Conservation (phyloP, 2,329 filamentous ascomycete genomes). For the Verticillium klebahnii region DNA sequence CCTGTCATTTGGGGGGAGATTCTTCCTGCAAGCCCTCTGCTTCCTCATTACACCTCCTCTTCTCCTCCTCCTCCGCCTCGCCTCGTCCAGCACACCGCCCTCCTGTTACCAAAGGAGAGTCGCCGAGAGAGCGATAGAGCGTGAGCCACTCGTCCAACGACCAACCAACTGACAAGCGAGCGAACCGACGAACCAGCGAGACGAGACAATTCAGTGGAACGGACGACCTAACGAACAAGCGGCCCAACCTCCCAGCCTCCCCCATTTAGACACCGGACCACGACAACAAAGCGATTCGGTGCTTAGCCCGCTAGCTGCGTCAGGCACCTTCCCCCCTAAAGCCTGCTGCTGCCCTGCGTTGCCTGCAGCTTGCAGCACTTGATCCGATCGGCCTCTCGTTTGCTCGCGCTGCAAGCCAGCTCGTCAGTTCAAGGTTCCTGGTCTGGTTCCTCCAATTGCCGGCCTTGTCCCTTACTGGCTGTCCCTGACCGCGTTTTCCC, state of each 20-base stretch:
- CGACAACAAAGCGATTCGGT: background rate
- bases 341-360: background rate
- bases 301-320: background rate
- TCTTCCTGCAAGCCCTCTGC: background rate
- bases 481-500: background rate
- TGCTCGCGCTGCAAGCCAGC: background rate
- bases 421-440: background rate
- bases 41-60: slow-evolving; percentile 13
- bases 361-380: background rate
- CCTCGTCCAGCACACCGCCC: slow-evolving; percentile 10
- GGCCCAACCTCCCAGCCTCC: background rate
- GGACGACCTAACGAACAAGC: background rate
- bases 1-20: background rate
- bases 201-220: background rate
- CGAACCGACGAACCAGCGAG: background rate
- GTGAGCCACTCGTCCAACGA: background rate
- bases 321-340: background rate
- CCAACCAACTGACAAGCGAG: background rate
- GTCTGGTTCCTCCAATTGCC: background rate
- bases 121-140: background rate
- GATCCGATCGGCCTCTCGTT: background rate
- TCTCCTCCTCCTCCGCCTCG: slow-evolving; percentile 15
- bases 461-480: background rate
- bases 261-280: background rate
- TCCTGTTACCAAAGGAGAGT: slow-evolving; percentile 6